Evolutionary conservation across 1,139 yeast species (phyloP).

Genomic region (Scheffersomyces illinoinensis): DNA sequence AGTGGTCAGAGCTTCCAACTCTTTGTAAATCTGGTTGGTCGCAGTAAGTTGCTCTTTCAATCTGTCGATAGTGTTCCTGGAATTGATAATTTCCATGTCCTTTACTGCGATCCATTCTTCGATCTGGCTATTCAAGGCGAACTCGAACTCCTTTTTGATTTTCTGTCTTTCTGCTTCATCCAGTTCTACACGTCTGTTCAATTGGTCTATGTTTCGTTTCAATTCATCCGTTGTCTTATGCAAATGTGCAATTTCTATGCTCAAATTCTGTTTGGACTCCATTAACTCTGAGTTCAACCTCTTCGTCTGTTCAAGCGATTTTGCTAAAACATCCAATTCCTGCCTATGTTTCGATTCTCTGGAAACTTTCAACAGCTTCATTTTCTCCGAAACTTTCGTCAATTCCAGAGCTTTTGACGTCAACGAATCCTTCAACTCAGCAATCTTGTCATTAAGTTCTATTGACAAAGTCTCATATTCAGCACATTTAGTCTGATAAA

Average conservation of each 20-base stretch:
- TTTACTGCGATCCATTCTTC: conserved; percentile 29
- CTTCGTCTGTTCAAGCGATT: conserved; percentile 8
- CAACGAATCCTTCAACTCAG: conserved; percentile 10
- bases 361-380: conserved; percentile 4
- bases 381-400: conserved; percentile 5
- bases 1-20: conserved; percentile 1
- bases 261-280: conserved; percentile 8
- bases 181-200: conserved; percentile 7
- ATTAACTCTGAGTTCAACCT: conserved; percentile 7
- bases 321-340: conserved; percentile 5
- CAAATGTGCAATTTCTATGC: conserved; percentile 7
- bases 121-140: conserved; percentile 29
- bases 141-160: conserved; percentile 24
- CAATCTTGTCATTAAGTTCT: conserved; percentile 15
- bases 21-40: conserved; percentile 2
- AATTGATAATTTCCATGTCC: conserved; percentile 21
- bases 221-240: conserved; percentile 3
- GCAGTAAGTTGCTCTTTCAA: conserved; percentile 4
- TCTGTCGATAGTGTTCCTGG: conserved; percentile 7
- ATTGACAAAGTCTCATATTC: conserved; percentile 18
- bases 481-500: conserved; percentile 25
- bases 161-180: conserved; percentile 13
- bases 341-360: conserved; percentile 7
- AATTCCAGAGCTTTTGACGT: conserved; percentile 12
- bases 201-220: conserved; percentile 3